Conservation (phyloP, 2,329 filamentous ascomycete genomes). For the Xylariaceae sp. region DNA sequence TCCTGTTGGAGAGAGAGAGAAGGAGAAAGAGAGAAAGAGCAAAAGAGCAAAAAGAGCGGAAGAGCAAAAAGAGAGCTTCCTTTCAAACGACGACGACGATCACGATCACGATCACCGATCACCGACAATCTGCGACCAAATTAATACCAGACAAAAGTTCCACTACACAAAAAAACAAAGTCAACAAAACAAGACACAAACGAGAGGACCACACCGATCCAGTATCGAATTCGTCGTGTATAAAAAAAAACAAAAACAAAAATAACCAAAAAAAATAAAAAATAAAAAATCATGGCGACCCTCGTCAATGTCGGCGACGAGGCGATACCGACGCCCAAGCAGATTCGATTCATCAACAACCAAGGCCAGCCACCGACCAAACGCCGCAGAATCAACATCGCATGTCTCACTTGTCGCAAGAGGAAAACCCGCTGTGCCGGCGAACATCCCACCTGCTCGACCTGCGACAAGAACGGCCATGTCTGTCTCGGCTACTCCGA, state of each 20-base stretch:
- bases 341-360: conserved; percentile 75
- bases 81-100: not conserved
- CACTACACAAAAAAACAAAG: not conserved
- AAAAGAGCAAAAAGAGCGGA: too few species aligned
- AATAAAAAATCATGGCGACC: conserved; percentile 38
- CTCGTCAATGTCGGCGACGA: conserved; percentile 36
- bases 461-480: conserved; percentile 66
- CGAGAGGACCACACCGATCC: not conserved
- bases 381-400: conserved; percentile 70
- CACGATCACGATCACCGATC: too few species aligned
- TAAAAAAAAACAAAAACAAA: too few species aligned
- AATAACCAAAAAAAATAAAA: too few species aligned
- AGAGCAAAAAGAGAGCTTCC: not conserved
- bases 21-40: too few species aligned
- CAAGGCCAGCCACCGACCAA: conserved; percentile 77
- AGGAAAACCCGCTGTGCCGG: conserved; percentile 72
- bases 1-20: too few species aligned
- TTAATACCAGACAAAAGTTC: too few species aligned
- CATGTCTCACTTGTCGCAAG: conserved; percentile 70
- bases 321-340: conserved; percentile 44
- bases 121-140: not conserved
- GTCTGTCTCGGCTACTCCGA: conserved; percentile 63
- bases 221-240: not conserved
- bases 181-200: not conserved
- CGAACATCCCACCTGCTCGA: conserved; percentile 65